Percentiles rank a stretch among this genome's conserved stretches.
These are phyloP conservation scores for Aquilaria sinensis DNA, from an alignment of 345 rosid genomes.

Conservation along the genomic window DNA sequence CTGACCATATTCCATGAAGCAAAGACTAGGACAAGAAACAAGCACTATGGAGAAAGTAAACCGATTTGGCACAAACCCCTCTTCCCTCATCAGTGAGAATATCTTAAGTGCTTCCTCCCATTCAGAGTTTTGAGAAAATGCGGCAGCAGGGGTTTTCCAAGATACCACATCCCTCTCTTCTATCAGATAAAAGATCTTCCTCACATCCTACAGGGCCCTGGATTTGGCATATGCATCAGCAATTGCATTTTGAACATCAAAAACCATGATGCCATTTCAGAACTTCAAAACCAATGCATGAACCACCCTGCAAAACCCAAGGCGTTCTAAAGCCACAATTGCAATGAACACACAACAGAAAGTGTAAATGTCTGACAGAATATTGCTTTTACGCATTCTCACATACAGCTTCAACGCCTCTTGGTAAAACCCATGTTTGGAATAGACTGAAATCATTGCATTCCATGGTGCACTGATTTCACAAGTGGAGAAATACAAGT, in stretches of 20 bases:
- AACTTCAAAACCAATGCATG: constrained; percentile 34
- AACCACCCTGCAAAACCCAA: constrained; percentile 25
- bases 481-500: constrained; percentile 17
- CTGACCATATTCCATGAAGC: constrained; percentile 34
- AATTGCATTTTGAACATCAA: constrained; percentile 31
- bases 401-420: constrained; percentile 27
- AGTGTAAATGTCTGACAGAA: constrained; percentile 29
- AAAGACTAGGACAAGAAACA: constrained; percentile 46
- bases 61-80: constrained; percentile 43
- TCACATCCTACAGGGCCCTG: constrained; percentile 29
- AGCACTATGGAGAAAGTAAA: constrained; percentile 45
- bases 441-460: constrained; percentile 38
- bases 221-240: constrained; percentile 43
- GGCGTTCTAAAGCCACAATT: constrained; percentile 20
- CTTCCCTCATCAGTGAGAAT: constrained; percentile 43
- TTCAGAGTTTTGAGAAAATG: constrained; percentile 37
- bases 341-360: constrained; percentile 34
- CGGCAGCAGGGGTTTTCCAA: constrained; percentile 58
- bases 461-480: constrained; percentile 32
- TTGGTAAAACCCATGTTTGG: constrained; percentile 14
- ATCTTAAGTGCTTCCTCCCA: constrained; percentile 37
- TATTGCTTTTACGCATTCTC: constrained; percentile 26
- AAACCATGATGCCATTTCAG: constrained; percentile 10
- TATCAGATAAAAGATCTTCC: constrained; percentile 44
- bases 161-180: constrained; percentile 45